Conservation (phyloP, 306 rosid species). For the Vigna hirtella region DNA sequence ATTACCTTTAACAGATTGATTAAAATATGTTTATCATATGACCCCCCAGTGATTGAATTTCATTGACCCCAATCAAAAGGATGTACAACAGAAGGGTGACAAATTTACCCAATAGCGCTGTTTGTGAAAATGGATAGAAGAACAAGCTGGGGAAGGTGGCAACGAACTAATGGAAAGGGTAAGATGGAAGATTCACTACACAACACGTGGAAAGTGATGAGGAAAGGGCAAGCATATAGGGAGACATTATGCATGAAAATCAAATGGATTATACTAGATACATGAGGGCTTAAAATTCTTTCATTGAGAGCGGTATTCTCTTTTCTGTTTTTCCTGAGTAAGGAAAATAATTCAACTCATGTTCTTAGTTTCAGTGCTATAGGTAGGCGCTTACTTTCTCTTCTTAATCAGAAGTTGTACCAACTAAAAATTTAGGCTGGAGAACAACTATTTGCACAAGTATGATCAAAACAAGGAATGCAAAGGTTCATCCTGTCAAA, state of each 20-base stretch:
- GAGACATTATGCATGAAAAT: neutral
- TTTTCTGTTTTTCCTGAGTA: constrained; percentile 20
- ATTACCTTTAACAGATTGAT: constrained; percentile 22
- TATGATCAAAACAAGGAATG: constrained; percentile 26
- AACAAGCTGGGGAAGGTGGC: constrained; percentile 19
- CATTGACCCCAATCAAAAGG: neutral
- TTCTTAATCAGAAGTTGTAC: constrained; percentile 18
- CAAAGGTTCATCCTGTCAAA: constrained; percentile 28
- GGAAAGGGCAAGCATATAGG: neutral
- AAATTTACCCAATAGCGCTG: neutral
- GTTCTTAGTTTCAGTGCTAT: constrained; percentile 32
- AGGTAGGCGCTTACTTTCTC: constrained; percentile 20
- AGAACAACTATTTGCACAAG: constrained; percentile 30
- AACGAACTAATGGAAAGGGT: constrained; percentile 21
- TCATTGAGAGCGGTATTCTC: neutral
- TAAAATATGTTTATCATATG: constrained; percentile 18
- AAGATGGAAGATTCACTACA: neutral
- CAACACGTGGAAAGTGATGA: constrained; percentile 10
- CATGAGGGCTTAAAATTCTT: constrained; percentile 1
- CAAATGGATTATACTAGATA: neutral
- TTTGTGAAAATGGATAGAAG: neutral
- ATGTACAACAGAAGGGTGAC: neutral
- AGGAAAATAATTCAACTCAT: constrained; percentile 26
- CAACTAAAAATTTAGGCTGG: constrained; percentile 14
- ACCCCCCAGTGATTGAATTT: constrained; percentile 15